These are phyloP conservation scores for Mortierella alpina DNA, from an alignment of 192 early-diverging fungal genomes.

Conservation along the genomic window DNA sequence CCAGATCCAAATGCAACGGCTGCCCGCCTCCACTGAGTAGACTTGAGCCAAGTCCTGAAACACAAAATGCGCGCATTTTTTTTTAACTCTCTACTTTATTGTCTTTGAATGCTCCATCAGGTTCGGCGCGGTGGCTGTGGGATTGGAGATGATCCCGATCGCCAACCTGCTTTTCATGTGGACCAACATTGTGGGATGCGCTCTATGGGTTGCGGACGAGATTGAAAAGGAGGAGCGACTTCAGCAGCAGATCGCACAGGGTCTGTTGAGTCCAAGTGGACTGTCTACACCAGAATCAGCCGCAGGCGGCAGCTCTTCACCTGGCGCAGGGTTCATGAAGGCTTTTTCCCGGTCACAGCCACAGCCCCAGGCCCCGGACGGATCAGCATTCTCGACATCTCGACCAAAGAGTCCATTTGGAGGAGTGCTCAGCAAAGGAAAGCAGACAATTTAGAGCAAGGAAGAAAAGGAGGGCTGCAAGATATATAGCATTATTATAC, in stretches of 20 bases:
- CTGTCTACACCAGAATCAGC: slow-evolving; percentile 3
- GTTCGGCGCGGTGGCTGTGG: slow-evolving; percentile 63
- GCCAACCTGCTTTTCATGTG: slow-evolving; percentile 73
- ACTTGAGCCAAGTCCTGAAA: neutral
- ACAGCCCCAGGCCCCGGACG: too few relatives aligned
- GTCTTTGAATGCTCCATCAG: neutral
- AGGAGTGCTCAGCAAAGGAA: too few relatives aligned
- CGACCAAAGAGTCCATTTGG: too few relatives aligned
- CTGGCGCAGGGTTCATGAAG: neutral
- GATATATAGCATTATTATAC: too few relatives aligned
- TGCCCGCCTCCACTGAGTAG: neutral
- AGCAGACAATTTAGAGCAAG: too few relatives aligned
- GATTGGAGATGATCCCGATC: slow-evolving; percentile 71
- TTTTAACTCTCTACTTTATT: neutral
- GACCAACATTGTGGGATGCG: slow-evolving; percentile 73
- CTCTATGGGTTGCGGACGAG: slow-evolving; percentile 45
- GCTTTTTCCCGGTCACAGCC: too few relatives aligned
- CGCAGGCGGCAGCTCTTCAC: neutral
- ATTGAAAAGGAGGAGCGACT: slow-evolving; percentile 33
- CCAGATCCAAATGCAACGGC: neutral
- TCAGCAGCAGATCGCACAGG: slow-evolving; percentile 9
- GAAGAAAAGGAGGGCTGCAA: too few relatives aligned
- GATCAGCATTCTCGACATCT: too few relatives aligned
- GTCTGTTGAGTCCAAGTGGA: neutral
- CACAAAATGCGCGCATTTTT: neutral